Base-by-base conservation (phyloP, 2,329 filamentous ascomycete genomes). In the Catunica adiposa region DNA sequence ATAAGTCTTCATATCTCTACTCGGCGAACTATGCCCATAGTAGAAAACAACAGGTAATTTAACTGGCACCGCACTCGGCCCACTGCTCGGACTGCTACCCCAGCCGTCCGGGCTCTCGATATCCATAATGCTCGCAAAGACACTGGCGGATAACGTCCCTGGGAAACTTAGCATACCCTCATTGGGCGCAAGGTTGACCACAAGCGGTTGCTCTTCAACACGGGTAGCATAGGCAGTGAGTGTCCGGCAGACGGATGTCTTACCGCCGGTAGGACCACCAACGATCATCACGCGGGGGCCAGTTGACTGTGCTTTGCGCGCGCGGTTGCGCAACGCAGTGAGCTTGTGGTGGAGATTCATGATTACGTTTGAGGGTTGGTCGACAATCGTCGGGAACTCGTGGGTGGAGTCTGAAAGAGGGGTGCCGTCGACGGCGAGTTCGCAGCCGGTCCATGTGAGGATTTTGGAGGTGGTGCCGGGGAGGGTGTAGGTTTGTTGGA, bases 31-130 rank as follows among this genome's bases (percentile, higher is more conserved):
- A 60, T 84, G 73, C 15, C 92, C 90, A 66, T 86, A 94, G 68
- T 89, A 87, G 66, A 95, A 94, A 26, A 90, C 88, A 55, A 98
- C 71, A 3, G 92, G 92, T 62, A 95, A 74, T 72, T 96, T 97
- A 54, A 95, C 87, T 0, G 90, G 89, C 17, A 94, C 82, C 0
- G 82, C 79, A 62, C 84, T 92, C 0, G 92, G 89, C 0, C 90
- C 92, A 61, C 86, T 94, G 63, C 89, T 94, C 0, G 90, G 89
- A 62, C 87, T 89, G 61, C 79, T 87, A 8, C 92, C 92, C 82
- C 89, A 96, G 20, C 86, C 87, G 59, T 88, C 83, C 63, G 90
- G 86, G 1, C 75, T 73, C 62, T 79, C 76, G 1, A 94, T 76
- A 67, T 97, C 90, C 70, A 97, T 79, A 62, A 94, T 79, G 0